Base-by-base conservation (phyloP, 768 basidiomycete species). In the Neoboletus brunneissimus region DNA sequence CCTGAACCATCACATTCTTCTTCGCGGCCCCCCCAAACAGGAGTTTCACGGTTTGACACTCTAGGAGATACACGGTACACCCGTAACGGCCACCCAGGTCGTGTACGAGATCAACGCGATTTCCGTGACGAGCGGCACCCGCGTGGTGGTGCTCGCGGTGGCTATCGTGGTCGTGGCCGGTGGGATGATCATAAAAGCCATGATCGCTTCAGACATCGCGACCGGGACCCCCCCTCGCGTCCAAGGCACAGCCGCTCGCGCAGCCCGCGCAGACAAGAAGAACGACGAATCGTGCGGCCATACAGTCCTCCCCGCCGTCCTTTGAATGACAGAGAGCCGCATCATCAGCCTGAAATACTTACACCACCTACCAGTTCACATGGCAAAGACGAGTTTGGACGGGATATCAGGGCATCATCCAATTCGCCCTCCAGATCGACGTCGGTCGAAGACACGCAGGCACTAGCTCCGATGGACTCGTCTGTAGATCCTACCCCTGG, bases 361-460 rank as follows among this genome's bases (percentile, higher is more conserved):
- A 50, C 62, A 22, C 46, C 68, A 40, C 62, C 59, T 67, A 60
- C 60, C 50, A 73, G 66, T 48, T 67, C 67, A 51, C 61, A 69
- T n/a, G 84, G 75, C 55, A 90, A 85, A 72, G 90, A 93, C 80
- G 90, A 93, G 72, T 93, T 93, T 72, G 90, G 91, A 62, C 85
- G 91, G 64, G 89, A 92, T 69, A 79, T 91, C 66, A 80, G 90
- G 64, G 74, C 81, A 35, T 72, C 75, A 41, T 84, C 88, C 38
- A 52, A 57, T 47, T 69, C 71, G 54, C 70, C 64, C 49, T 69
- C 73, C 35, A 65, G 71, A 53, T 63, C 72, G 4, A 50, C 44
- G 49, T 67, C 67, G 45, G 56, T 53, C 54, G 66, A 67, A 56
- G 62, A 61, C 61, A 59, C 67, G 42, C 64, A 58, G 54, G 44